Conservation (phyloP, 305 asterid species). For the Solanum hybrid region DNA sequence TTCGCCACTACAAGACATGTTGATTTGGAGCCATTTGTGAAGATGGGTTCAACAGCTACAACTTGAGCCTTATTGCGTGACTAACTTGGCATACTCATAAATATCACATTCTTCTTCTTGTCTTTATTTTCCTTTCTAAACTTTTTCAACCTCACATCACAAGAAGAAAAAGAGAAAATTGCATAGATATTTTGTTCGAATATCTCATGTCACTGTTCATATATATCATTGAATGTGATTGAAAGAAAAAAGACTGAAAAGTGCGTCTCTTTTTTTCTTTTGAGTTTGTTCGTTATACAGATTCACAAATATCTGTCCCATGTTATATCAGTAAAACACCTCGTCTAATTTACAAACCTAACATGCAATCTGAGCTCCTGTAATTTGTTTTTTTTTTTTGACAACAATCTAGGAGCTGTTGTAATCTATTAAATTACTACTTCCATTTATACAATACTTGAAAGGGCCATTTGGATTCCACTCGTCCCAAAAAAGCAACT, state of each 20-base stretch:
- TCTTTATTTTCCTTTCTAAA: background rate
- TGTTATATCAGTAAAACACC: background rate
- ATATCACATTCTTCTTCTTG: conserved; percentile 29
- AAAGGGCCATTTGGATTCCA: background rate
- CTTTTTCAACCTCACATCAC: background rate
- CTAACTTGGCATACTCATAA: conserved; percentile 33
- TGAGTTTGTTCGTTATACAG: background rate
- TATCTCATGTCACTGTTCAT: background rate
- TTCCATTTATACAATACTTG: background rate
- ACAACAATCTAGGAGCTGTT: no score
- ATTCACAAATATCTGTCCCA: background rate
- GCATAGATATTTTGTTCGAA: background rate
- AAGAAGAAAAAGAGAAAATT: background rate
- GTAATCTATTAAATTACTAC: background rate
- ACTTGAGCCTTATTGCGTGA: conserved; percentile 16
- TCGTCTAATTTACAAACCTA: background rate
- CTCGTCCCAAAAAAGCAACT: background rate
- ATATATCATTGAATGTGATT: background rate
- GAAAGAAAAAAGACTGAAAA: background rate
- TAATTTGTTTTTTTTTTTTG: no score
- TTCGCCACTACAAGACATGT: background rate
- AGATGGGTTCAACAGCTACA: background rate
- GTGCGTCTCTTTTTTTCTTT: background rate
- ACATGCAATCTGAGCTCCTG: background rate
- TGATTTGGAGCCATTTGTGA: conserved; percentile 4